Percentiles rank a stretch among this genome's conserved stretches.
Conservation (phyloP, 352 stramenopile species). For the Phytophthora brassicae region DNA sequence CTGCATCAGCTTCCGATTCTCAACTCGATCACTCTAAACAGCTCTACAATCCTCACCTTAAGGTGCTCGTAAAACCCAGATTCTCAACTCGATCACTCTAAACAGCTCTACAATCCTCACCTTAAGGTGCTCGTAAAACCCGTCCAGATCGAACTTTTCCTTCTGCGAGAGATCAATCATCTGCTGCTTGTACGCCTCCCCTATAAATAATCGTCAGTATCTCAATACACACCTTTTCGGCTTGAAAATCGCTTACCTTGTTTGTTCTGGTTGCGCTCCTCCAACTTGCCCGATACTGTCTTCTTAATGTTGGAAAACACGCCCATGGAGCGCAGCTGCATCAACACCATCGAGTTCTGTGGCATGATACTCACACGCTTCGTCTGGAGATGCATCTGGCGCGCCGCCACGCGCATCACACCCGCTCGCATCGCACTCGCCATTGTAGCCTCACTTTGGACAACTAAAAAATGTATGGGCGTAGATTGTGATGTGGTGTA, state of each 20-base stretch:
- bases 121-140: slow-evolving; percentile 74
- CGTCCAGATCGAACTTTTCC: slow-evolving; percentile 70
- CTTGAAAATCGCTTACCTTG: too few species aligned
- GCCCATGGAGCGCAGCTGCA: slow-evolving; percentile 56
- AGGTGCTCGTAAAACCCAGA: slow-evolving; percentile 72
- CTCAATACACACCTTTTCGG: too few species aligned
- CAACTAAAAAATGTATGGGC: too few species aligned
- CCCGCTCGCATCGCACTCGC: slow-evolving; percentile 42
- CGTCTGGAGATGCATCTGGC: slow-evolving; percentile 30
- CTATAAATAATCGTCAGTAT: too few species aligned
- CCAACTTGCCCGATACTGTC: slow-evolving; percentile 70
- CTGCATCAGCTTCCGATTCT: too few species aligned
- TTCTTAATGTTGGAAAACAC: slow-evolving; percentile 78
- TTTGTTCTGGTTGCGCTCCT: slow-evolving; percentile 82
- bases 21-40: too few species aligned
- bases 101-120: too few species aligned
- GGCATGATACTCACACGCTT: background rate
- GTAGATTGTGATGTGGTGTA: too few species aligned
- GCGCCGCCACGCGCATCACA: slow-evolving; percentile 34
- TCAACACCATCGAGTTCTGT: slow-evolving; percentile 28
- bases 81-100: too few species aligned
- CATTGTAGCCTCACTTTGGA: slow-evolving; percentile 41
- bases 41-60: slow-evolving; percentile 54
- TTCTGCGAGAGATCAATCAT: slow-evolving; percentile 68
- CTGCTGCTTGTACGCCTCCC: slow-evolving; percentile 77